Evolutionary conservation across 768 basidiomycete species (phyloP).

Genomic region (Agrocybe pediades): DNA sequence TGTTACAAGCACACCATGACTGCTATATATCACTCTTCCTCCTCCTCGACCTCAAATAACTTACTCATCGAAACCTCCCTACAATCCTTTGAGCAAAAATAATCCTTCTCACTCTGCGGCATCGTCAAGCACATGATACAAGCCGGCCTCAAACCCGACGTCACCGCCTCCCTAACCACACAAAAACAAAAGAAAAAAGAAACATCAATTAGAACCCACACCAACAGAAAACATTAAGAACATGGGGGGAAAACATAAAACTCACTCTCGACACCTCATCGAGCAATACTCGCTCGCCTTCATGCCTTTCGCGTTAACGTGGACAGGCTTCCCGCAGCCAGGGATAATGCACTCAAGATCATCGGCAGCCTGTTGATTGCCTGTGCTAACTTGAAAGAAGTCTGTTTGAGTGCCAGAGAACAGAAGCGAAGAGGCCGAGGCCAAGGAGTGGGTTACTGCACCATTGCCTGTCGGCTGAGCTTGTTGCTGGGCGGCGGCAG

Average conservation of each 20-base stretch:
- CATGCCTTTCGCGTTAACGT: slow-evolving; percentile 53
- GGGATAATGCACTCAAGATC: slow-evolving; percentile 52
- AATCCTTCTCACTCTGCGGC: slow-evolving; percentile 61
- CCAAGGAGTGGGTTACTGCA: slow-evolving; percentile 26
- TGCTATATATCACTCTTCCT: slow-evolving; percentile 10
- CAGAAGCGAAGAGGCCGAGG: slow-evolving; percentile 24
- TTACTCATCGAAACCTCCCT: slow-evolving; percentile 63
- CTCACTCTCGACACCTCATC: slow-evolving; percentile 63
- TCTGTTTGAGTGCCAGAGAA: slow-evolving; percentile 28
- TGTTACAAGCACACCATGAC: background rate
- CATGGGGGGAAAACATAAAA: slow-evolving; percentile 10
- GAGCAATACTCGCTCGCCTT: slow-evolving; percentile 61
- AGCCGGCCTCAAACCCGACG: slow-evolving; percentile 46
- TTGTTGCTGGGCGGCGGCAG: background rate
- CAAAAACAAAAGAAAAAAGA: background rate
- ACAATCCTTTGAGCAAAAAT: slow-evolving; percentile 63
- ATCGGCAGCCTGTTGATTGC: slow-evolving; percentile 37
- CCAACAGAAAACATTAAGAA: background rate
- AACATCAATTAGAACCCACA: background rate
- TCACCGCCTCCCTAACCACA: slow-evolving; percentile 62
- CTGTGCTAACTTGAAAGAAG: slow-evolving; percentile 25
- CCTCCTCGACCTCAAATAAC: slow-evolving; percentile 19
- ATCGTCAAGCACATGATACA: slow-evolving; percentile 68
- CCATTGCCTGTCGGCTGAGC: slow-evolving; percentile 25
- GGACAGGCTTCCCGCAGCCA: slow-evolving; percentile 57